phyloP scores from a whole-genome alignment of 2,329 filamentous ascomycete species.

The Ascochyta fabae region DNA sequence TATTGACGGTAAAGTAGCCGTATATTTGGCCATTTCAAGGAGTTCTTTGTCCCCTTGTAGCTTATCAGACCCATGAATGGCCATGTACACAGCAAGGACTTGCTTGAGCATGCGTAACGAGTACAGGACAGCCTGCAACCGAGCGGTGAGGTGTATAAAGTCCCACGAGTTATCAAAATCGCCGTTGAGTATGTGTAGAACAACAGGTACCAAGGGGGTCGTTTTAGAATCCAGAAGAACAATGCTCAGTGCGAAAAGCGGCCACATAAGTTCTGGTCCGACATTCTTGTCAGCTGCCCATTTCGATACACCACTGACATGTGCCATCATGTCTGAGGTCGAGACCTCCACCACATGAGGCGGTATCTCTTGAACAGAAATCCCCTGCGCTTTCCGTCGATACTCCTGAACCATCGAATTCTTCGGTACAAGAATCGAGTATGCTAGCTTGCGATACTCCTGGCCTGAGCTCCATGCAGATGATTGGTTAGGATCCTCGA shows the following conservation, averaged over 20 bases:
- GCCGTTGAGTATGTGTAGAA: slow-evolving; percentile 34
- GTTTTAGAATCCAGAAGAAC: slow-evolving; percentile 30
- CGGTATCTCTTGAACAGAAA: slow-evolving; percentile 28
- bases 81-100: slow-evolving; percentile 35
- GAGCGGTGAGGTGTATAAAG: slow-evolving; percentile 49
- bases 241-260: slow-evolving; percentile 33
- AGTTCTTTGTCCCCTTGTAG: neutral
- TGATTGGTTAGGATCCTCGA: slow-evolving; percentile 54
- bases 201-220: slow-evolving; percentile 23
- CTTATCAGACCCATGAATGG: neutral
- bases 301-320: slow-evolving; percentile 20
- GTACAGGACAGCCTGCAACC: slow-evolving; percentile 52
- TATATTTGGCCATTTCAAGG: slow-evolving; percentile 21
- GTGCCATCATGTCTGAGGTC: slow-evolving; percentile 19
- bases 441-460: slow-evolving; percentile 47
- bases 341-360: slow-evolving; percentile 1
- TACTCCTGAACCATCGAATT: slow-evolving; percentile 44
- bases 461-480: slow-evolving; percentile 53
- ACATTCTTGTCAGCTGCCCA: slow-evolving; percentile 26
- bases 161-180: slow-evolving; percentile 47
- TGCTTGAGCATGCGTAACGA: slow-evolving; percentile 53
- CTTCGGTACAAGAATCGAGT: slow-evolving; percentile 42
- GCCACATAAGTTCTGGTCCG: slow-evolving; percentile 28
- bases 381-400: slow-evolving; percentile 45
- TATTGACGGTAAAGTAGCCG: slow-evolving; percentile 35